Evolutionary conservation across 176 grass and related monocot genomes (phyloP), one percentile per base, ranked within the genome.

Genomic region (Phyllostachys edulis): DNA sequence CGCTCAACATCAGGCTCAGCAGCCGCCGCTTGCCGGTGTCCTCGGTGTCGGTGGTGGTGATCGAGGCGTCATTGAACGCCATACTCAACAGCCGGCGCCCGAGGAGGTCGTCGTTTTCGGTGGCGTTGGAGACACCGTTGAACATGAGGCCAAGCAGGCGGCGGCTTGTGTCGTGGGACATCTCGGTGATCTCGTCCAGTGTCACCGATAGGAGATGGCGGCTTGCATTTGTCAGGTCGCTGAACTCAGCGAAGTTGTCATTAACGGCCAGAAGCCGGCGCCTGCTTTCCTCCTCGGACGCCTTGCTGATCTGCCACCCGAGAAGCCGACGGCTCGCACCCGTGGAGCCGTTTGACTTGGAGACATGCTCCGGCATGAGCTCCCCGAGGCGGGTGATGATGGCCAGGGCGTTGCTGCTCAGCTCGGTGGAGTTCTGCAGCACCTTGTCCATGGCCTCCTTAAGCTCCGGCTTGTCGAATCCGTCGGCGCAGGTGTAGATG

Each of bases 341-440:
- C 2, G 27, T 29, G 16, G 76, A 77, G 37, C 14, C 46, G 27
- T 80, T 87, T 17, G 17, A 13, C 38, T 73, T 71, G 9, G 76
- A 15, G 64, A 49, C 75, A 0, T 78, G 36, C 8, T 20, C 7
- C 62, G 85, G 27, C 56, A 90, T 0, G 41, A 95, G 24, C 0
- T 86, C 59, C 7, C 82, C 82, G 32, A 93, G 76, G 17, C 45
- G 46, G 14, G 93, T 91, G 77, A 98, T 69, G 77, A 98, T 93
- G 68, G 89, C 91, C 27, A 98, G 91, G 18, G 89, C 93, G 45
- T 98, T 98, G 87, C 93, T 98, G 76, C 90, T 95, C 73, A 95
- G 86, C 86, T 98, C 80, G 18, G 96, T 92, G 27, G 96, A 82
- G 61, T 91, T 95, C 34, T 66, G 83, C 73, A 98, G 85, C 63